Percentiles rank a stretch among this genome's conserved stretches.
These are phyloP conservation scores for Echeveria elegans DNA, from an alignment of 164 flowering plant genomes.

Conservation along the genomic window DNA sequence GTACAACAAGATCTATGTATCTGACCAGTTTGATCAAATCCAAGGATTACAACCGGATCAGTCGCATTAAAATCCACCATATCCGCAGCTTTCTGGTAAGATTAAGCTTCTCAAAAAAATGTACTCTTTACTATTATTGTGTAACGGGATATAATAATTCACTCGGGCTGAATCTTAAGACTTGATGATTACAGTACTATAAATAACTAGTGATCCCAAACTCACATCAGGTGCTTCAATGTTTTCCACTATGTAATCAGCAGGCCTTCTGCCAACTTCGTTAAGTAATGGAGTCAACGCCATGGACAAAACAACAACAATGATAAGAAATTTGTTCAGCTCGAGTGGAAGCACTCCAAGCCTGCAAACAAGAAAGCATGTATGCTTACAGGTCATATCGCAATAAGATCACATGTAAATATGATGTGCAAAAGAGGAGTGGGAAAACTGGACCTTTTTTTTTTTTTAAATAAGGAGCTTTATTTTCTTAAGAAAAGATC, in stretches of 20 bases:
- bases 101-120: neutral
- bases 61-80: constrained; percentile 52
- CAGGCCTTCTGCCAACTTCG: constrained; percentile 77
- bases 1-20: constrained; percentile 22
- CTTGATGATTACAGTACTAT: neutral
- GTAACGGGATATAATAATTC: no score
- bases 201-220: neutral
- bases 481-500: constrained; percentile 5
- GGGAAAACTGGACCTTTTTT: no score
- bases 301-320: constrained; percentile 96
- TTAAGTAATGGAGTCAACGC: constrained; percentile 88
- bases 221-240: constrained; percentile 46
- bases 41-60: constrained; percentile 89
- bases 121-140: neutral
- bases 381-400: neutral
- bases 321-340: constrained; percentile 92
- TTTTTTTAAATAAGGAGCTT: no score
- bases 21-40: constrained; percentile 98
- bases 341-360: constrained; percentile 98
- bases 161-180: neutral
- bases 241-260: constrained; percentile 54
- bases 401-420: neutral
- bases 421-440: constrained; percentile 2
- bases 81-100: constrained; percentile 50
- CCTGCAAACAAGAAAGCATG: constrained; percentile 30